Evolutionary conservation across 164 flowering plant genomes (phyloP), one percentile per base, ranked within the genome.

Genomic region (Chloranthus sessilifolius): DNA sequence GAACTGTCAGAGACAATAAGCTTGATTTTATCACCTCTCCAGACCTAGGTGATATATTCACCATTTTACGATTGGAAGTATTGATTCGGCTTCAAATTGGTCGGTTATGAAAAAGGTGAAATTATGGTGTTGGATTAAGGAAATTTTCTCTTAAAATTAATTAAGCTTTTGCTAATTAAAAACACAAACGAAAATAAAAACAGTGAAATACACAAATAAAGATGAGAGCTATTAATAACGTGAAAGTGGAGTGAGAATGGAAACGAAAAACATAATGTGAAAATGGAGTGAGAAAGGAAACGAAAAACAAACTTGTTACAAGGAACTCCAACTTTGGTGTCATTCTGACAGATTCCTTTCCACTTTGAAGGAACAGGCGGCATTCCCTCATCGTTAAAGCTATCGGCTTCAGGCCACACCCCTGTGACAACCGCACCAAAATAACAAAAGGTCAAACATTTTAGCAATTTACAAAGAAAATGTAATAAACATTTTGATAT

Each of bases 351-450:
- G 16, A 11, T 34, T 49, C 95, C 95, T 64, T 71, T 78, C 91
- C 91, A 87, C 56, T 44, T 76, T 9, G 78, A 50, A 4, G 92
- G 95, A 59, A 80, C 44, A 0, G 88, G 79, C 15, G 83, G 85
- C 39, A 50, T 30, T 0, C 85, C 88, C 5, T 75, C 27, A 31
- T 78, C 95, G 21, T 58, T 72, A 51, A 86, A 86, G 74, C 95
- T 86, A 53, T 62, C 8, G 22, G 84, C 68, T 59, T 83, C 84
- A 0, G 95, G 87, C 95, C 95, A 87, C 23, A 87, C 83, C 35
- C 95, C 95, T 80, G 42, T 80, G 42, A 3, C 15, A 31, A 28
- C 3, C 6, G 17, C 37, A 52, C 37, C 34, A 36, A 53, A n/a
- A 24, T n/a, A 15, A 34, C 17, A 12, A 38, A 60, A 52, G 49